Base-by-base conservation (phyloP, 1,284 basidiomycete genomes). In the Ceratobasidium sp. region DNA sequence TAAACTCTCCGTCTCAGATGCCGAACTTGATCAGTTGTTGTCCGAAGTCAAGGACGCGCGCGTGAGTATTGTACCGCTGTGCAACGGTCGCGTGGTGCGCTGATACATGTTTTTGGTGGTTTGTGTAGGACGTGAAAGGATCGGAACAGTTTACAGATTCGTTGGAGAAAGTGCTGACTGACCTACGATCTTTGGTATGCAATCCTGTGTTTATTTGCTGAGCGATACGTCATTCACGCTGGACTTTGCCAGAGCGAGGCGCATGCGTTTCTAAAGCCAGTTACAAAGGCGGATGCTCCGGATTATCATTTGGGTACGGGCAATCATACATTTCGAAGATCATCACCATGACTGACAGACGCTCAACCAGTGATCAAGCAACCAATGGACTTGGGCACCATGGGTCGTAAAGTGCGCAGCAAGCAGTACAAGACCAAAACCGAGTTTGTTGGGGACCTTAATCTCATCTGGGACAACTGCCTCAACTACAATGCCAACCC, bases 381-480 rank as follows among this genome's bases (percentile, higher is more conserved):
- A 76, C 94, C 95, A 0, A 99, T 98, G 97, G 97, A 99, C 84
- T 85, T 98, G 61, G 90, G 91, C 76, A 93, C 95, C 0, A 94
- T 99, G 88, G 85, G 92, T 74, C 94, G 90, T 85, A 97, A 97
- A 83, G 91, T 98, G 81, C 98, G 97, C 84, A 84, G 87, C 64
- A 93, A 93, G 81, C 87, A 88, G 68, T 98, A 98, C 88, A 97
- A 96, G 84, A 93, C 89, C 71, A 98, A 99, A 84, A 87, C 89
- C 76, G 93, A 97, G 79, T 99, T 99, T 82, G 91, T 92, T 76
- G 90, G 92, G 76, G 98, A 99, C 82, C 84, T 99, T 56, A 93
- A 97, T 78, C 88, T 98, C 76, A 98, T 99, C 78, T 99, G 97
- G 97, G 89, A 91, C 71, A 99, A 99, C 79, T 98, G 97, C 81